A percentile compares a stretch with the other conserved stretches of the same genome.
Evolutionary conservation across 768 basidiomycete species (phyloP).

Genomic region (Kondoa malvinella): DNA sequence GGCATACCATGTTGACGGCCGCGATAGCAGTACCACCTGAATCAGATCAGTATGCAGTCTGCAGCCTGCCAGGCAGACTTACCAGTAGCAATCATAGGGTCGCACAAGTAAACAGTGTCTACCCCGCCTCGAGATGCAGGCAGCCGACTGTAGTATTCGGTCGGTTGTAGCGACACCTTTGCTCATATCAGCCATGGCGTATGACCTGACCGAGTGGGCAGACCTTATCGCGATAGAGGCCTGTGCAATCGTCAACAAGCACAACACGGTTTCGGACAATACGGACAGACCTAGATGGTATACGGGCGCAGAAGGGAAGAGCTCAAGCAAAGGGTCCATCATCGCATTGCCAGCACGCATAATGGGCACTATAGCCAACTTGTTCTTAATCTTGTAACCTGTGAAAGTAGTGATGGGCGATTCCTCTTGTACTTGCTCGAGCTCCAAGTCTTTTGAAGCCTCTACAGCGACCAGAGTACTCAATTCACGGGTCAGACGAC

Average conservation of each 20-base stretch:
- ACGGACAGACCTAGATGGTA: constrained; percentile 68
- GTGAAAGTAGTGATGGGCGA: constrained; percentile 65
- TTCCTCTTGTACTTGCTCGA: constrained; percentile 26
- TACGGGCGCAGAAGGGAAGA: constrained; percentile 76
- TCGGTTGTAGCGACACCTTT: constrained; percentile 22
- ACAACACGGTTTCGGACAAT: neutral
- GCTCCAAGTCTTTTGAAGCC: neutral
- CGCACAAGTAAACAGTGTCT: constrained; percentile 70
- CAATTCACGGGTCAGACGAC: neutral
- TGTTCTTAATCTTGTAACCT: constrained; percentile 55
- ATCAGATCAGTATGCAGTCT: constrained; percentile 21
- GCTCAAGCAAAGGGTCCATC: constrained; percentile 59
- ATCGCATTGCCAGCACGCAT: constrained; percentile 85
- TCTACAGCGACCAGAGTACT: neutral
- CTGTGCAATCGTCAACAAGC: neutral
- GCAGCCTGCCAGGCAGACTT: constrained; percentile 79
- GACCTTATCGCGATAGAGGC: constrained; percentile 19
- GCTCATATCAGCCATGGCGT: neutral
- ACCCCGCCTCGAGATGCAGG: constrained; percentile 81
- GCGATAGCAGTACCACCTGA: constrained; percentile 1
- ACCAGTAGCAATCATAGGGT: constrained; percentile 86
- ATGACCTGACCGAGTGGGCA: neutral
- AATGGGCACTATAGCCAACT: constrained; percentile 75
- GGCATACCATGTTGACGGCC: neutral
- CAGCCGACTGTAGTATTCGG: constrained; percentile 36